Evolutionary conservation across 2,329 filamentous ascomycete species (phyloP).

Genomic region (Colletotrichum sp.): DNA sequence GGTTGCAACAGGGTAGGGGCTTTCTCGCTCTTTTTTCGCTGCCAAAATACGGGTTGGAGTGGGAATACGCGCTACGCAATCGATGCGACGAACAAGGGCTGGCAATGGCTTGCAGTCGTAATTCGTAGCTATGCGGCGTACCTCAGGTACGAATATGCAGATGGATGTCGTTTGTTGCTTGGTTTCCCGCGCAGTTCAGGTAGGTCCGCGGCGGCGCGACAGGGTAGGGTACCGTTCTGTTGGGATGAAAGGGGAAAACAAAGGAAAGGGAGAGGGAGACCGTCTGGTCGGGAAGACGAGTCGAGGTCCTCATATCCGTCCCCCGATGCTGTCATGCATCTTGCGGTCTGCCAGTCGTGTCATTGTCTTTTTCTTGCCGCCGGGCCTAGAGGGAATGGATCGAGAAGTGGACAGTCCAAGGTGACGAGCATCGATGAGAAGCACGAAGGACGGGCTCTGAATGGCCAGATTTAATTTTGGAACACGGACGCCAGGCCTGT

Average conservation of each 20-base stretch:
- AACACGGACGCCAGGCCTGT: constrained; percentile 14
- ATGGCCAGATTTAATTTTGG: constrained; percentile 14
- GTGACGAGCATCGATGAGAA: constrained; percentile 1
- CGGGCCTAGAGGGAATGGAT: neutral
- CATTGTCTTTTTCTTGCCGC: constrained; percentile 5
- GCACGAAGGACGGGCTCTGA: neutral
- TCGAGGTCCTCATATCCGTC: constrained; percentile 10
- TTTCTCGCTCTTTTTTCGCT: neutral
- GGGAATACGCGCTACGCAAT: neutral
- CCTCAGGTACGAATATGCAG: neutral
- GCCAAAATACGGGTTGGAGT: neutral
- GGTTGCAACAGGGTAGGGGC: constrained; percentile 34
- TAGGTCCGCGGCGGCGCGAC: neutral
- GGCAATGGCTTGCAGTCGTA: neutral
- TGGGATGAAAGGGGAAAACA: constrained; percentile 10
- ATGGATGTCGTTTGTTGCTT: neutral
- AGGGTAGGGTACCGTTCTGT: constrained; percentile 7
- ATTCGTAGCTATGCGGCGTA: neutral
- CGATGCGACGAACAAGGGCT: neutral
- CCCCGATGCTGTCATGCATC: neutral
- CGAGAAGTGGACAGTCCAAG: constrained; percentile 10
- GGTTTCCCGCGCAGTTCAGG: neutral
- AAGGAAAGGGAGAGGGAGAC: neutral
- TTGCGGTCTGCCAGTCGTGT: constrained; percentile 4
- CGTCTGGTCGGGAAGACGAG: neutral